These are phyloP conservation scores for Saturnispora zaruensis DNA, from an alignment of 805 yeast species.

Conservation along the genomic window DNA sequence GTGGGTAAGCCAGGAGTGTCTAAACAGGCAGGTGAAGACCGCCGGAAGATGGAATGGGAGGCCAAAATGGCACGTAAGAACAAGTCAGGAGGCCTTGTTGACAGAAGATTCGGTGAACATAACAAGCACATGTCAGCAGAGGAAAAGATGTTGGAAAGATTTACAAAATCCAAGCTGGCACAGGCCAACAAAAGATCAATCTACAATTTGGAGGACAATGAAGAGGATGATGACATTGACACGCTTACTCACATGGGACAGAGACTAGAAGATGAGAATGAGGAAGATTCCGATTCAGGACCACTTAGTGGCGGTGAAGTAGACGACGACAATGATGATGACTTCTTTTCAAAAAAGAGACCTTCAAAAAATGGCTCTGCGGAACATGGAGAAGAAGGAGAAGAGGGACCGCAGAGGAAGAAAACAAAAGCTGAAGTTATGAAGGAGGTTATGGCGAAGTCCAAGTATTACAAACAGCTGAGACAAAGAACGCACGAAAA, in stretches of 20 bases:
- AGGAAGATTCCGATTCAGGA: conserved; percentile 30
- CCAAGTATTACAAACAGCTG: conserved; percentile 68
- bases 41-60: conserved; percentile 54
- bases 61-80: conserved; percentile 54
- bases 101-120: conserved; percentile 88
- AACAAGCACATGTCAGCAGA: conserved; percentile 66
- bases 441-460: conserved; percentile 78
- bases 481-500: conserved; percentile 59
- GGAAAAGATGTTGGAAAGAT: conserved; percentile 92
- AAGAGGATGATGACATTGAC: conserved; percentile 53
- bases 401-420: conserved; percentile 42
- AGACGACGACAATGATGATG: conserved; percentile 29
- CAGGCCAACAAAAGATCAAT: conserved; percentile 48
- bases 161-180: conserved; percentile 76
- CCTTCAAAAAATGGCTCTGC: conserved; percentile 12
- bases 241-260: conserved; percentile 52
- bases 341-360: conserved; percentile 30
- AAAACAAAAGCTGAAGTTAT: conserved; percentile 78
- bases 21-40: conserved; percentile 60
- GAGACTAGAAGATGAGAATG: conserved; percentile 45
- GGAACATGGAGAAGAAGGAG: conserved; percentile 29
- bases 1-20: conserved; percentile 64
- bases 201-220: conserved; percentile 65
- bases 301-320: no score
- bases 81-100: conserved; percentile 70